Evolutionary conservation across 495 filamentous ascomycete genomes (phyloP).

Genomic region (Podospora pseudoanserina): DNA sequence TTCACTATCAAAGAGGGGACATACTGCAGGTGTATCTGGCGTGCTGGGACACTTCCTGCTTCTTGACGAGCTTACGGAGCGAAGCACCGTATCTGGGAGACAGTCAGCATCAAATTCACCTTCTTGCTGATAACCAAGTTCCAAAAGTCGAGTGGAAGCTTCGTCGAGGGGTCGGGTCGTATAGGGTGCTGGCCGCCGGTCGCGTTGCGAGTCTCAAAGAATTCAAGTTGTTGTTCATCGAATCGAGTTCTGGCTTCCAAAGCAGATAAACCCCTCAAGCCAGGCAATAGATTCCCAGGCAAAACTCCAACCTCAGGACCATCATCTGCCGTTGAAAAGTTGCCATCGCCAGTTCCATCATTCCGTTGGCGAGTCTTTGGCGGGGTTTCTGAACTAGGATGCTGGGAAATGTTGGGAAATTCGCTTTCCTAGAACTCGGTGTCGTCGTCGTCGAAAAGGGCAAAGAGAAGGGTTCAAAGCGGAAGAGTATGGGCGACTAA

Average conservation of each 20-base stretch:
- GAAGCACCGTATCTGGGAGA: constrained; percentile 86
- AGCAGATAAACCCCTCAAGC: background rate
- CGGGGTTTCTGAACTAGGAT: background rate
- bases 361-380: background rate
- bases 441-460: background rate
- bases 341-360: background rate
- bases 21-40: constrained; percentile 87
- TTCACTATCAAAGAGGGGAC: constrained; percentile 37
- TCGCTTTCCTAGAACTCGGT: constrained; percentile 7
- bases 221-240: background rate
- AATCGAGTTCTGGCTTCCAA: background rate
- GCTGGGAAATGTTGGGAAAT: background rate
- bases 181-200: background rate
- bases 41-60: constrained; percentile 98
- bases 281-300: background rate
- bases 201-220: background rate
- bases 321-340: background rate
- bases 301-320: background rate
- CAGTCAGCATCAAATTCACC: constrained; percentile 16
- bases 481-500: constrained; percentile 35
- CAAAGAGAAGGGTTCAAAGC: constrained; percentile 7
- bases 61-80: constrained; percentile 99
- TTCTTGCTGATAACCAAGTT: background rate
- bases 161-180: background rate
- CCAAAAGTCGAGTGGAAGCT: background rate